Evolutionary conservation across 768 basidiomycete species (phyloP).

Genomic region (Hypholoma sublateritium): DNA sequence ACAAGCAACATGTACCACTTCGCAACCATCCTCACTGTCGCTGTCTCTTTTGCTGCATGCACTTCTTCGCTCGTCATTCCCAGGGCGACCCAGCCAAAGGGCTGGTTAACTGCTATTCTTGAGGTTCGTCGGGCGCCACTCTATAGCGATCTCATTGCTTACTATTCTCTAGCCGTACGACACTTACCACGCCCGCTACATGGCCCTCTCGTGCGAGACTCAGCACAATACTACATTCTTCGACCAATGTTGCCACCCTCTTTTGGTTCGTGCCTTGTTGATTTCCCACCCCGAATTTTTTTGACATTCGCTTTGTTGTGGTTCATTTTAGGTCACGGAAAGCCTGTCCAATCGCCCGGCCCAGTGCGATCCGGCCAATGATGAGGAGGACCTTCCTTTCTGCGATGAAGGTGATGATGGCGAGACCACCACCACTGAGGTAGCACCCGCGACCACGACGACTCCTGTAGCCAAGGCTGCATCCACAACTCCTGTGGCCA

Average conservation of each 20-base stretch:
- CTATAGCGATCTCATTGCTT: slow-evolving; percentile 4
- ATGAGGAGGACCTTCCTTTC: slow-evolving; percentile 22
- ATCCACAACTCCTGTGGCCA: slow-evolving; percentile 6
- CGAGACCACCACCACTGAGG: slow-evolving; percentile 6
- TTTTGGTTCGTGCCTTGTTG: slow-evolving; percentile 44
- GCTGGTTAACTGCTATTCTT: slow-evolving; percentile 45
- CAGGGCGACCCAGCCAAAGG: slow-evolving; percentile 37
- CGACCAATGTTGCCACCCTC: slow-evolving; percentile 69
- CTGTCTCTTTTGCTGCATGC: slow-evolving; percentile 43
- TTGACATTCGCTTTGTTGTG: too few relatives aligned
- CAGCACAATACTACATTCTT: slow-evolving; percentile 59
- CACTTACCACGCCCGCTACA: slow-evolving; percentile 62
- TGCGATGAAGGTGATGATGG: slow-evolving; percentile 19
- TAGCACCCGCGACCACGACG: slow-evolving; percentile 18
- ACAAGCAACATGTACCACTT: slow-evolving; percentile 34
- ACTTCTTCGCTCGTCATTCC: slow-evolving; percentile 41
- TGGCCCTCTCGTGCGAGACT: slow-evolving; percentile 48
- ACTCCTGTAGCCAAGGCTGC: slow-evolving; percentile 9
- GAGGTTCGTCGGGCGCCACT: slow-evolving; percentile 32
- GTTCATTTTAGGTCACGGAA: slow-evolving; percentile 43
- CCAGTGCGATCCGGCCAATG: slow-evolving; percentile 43
- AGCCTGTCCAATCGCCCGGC: slow-evolving; percentile 47
- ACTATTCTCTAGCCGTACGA: slow-evolving; percentile 42
- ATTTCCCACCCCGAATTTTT: background rate
- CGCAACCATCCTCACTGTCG: slow-evolving; percentile 36